These are phyloP conservation scores for Aspergillus taichungensis DNA, from an alignment of 495 filamentous ascomycete species.

Conservation along the genomic window DNA sequence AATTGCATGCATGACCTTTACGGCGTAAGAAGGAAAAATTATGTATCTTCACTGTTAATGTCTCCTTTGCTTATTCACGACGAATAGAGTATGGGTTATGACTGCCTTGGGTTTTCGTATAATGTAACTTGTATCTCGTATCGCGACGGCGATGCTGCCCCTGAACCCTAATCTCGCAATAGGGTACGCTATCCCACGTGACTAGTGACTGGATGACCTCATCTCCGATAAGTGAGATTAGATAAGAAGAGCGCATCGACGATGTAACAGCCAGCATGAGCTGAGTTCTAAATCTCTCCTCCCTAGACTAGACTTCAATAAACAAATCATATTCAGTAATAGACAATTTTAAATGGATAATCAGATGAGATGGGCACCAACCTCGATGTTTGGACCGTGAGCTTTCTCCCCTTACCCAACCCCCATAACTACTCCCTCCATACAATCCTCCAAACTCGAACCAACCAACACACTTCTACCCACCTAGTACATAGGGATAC, in stretches of 20 bases:
- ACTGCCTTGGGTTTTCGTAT: constrained; percentile 1
- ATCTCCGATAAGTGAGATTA: constrained; percentile 9
- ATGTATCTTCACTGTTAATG: constrained; percentile 40
- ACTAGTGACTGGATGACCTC: constrained; percentile 4
- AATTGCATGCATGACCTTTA: constrained; percentile 43
- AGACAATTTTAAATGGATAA: no score
- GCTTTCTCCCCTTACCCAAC: constrained; percentile 7
- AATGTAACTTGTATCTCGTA: not conserved
- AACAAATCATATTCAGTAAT: no score
- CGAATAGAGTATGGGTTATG: constrained; percentile 23
- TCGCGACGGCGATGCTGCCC: not conserved
- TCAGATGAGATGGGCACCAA: constrained; percentile 19
- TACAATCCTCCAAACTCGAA: not conserved
- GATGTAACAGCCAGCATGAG: constrained; percentile 36
- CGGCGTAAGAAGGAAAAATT: constrained; percentile 46
- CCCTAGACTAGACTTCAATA: not conserved
- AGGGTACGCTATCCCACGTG: constrained; percentile 8
- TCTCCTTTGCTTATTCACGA: constrained; percentile 29
- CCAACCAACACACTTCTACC: constrained; percentile 1
- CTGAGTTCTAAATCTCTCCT: constrained; percentile 2
- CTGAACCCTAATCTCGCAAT: constrained; percentile 1
- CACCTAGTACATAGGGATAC: not conserved
- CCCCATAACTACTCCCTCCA: constrained; percentile 4
- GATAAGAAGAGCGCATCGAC: constrained; percentile 31
- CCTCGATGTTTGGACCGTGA: constrained; percentile 43